Evolutionary conservation across 2,329 filamentous ascomycete species (phyloP), one percentile per base, ranked within the genome.

Genomic region (Calonectria pseudoturangicola): DNA sequence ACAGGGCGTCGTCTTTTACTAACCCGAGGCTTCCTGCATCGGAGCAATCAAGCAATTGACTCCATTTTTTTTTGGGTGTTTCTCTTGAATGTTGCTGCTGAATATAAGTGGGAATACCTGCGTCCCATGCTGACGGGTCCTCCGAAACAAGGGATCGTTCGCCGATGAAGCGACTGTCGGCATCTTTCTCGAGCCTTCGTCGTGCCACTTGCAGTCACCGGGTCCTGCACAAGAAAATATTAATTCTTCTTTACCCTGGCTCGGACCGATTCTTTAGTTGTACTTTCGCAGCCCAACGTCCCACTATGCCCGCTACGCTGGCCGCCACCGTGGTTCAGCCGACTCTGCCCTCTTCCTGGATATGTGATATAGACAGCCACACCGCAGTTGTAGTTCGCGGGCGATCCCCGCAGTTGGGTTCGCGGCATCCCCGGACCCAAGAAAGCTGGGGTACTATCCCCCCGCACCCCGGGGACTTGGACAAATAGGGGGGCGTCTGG

Each of bases 391-490:
- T 21, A 58, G 54, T 27, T 39, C n/a, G n/a, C 18, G 2, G 30
- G 30, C 54, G 5, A 56, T 58, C 18, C 30, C 54, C 54, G 39
- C 30, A 39, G 15, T 16, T 36, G 36, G 30, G 54, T 27, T 39
- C 21, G 54, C 33, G 54, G 12, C 33, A 39, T 58, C 54, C 30
- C 54, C 54, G 30, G 54, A 39, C n/a, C 30, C 30, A 36, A 21
- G 54, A 58, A 58, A 58, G 54, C 54, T 58, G 54, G 54, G 54
- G 54, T 58, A 39, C 10, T 25, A 2, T 25, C 21, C 54, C 33
- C 51, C 54, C 54, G 51, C 54, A 58, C n/a, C 36, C 30, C 33
- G 54, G 33, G 54, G 13, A 13, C 21, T 21, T 39, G 54, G 30
- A 39, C 54, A 36, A 58, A 58, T 58, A n/a, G n/a, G 33, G 33